A percentile compares a stretch with the other conserved stretches of the same genome.
phyloP scores from a whole-genome alignment of 2,329 filamentous ascomycete species.

The Bimuria novae-zelandiae region DNA sequence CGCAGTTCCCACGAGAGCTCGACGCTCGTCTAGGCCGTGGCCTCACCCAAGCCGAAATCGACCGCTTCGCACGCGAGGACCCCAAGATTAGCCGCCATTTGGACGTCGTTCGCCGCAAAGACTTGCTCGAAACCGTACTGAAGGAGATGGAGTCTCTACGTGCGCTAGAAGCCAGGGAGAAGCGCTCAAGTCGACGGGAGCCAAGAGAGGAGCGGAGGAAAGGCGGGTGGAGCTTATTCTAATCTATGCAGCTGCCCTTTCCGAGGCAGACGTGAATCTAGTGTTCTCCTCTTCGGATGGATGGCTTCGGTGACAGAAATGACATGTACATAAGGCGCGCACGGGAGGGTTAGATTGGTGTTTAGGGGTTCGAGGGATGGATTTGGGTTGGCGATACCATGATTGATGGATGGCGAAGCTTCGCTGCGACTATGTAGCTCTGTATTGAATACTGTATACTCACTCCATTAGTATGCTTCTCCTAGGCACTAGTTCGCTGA shows the following conservation, averaged over 20 bases:
- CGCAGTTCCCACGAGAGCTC: slow-evolving; percentile 83
- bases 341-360: background rate
- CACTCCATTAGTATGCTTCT: no score
- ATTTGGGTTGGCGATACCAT: slow-evolving; percentile 2
- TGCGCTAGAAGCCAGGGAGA: slow-evolving; percentile 77
- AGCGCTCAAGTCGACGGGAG: slow-evolving; percentile 42
- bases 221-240: slow-evolving; percentile 41
- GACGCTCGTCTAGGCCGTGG: slow-evolving; percentile 84
- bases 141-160: slow-evolving; percentile 94
- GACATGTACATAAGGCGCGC: background rate
- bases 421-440: slow-evolving; percentile 1
- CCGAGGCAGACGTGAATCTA: no score
- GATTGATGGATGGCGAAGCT: background rate
- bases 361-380: background rate
- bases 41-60: slow-evolving; percentile 77
- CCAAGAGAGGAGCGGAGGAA: slow-evolving; percentile 31
- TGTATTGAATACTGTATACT: background rate
- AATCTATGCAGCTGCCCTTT: background rate
- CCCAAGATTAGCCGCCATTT: slow-evolving; percentile 86
- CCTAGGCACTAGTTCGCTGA: no score
- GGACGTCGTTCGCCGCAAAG: slow-evolving; percentile 89
- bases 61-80: slow-evolving; percentile 91
- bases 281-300: no score
- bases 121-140: slow-evolving; percentile 87
- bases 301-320: no score